Evolutionary conservation across 768 basidiomycete species (phyloP), one percentile per base, ranked within the genome.

Genomic region (Mycena latifolia): DNA sequence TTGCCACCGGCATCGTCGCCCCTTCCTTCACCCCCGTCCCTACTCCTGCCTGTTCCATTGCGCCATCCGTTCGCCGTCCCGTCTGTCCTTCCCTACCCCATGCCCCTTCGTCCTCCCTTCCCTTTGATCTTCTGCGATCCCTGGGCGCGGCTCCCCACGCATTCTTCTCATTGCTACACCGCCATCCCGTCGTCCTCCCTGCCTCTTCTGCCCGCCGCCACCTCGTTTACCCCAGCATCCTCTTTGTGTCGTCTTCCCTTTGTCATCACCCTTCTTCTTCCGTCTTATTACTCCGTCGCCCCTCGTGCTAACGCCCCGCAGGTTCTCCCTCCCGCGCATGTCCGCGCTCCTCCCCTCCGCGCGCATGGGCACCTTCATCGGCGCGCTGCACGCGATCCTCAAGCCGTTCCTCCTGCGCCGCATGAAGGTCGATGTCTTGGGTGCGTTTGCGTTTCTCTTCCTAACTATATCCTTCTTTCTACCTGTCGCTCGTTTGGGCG

Each of bases 331-430:
- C 27, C 89, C 91, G 18, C 82, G 86, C 14, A 82, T 92, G 64
- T 85, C 89, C 66, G 78, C 83, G 4, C 78, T 82, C 14, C 77
- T 94, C 18, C 85, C 86, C 3, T 81, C 84, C 6, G 83, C 85
- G 20, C 88, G 89, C 39, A 88, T 90, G 0, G 78, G 86, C 0
- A 82, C 88, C 43, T 85, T 97, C 70, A 91, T 98, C 64, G 83
- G 87, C 29, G 86, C 92, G 0, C 86, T 98, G 0, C 96, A 98
- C 75, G 87, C 88, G 2, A 96, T 99, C 72, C 87, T 99, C 53
- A 95, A 96, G 71, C 98, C 98, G 2, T 99, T 99, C 84, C 86
- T 99, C 29, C 84, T 99, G 0, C 89, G 98, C 14, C 88, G 98
- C 14, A 84, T 98, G 61, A 99, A 99, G 77, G 89, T 82, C 8